These are phyloP conservation scores for Termitomyces sp. DNA, from an alignment of 768 basidiomycete genomes.

Conservation along the genomic window DNA sequence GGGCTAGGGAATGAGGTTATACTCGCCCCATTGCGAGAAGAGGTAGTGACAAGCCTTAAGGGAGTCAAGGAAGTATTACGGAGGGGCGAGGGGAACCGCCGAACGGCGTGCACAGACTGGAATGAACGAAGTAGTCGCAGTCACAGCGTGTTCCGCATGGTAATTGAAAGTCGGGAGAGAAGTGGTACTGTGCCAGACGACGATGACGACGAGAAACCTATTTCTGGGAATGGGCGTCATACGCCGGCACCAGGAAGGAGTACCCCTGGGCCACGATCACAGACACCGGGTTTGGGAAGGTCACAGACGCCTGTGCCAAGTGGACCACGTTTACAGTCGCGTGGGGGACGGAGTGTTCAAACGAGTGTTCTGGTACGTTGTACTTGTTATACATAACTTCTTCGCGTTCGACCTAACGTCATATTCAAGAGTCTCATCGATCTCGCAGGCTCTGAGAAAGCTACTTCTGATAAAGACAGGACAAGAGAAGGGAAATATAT, in stretches of 20 bases:
- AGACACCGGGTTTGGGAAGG: conserved; percentile 43
- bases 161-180: conserved; percentile 81
- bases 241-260: conserved; percentile 26
- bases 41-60: conserved; percentile 88
- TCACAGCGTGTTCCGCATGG: conserved; percentile 91
- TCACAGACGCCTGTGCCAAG: conserved; percentile 34
- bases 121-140: conserved; percentile 92
- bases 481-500: conserved; percentile 97
- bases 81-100: conserved; percentile 79
- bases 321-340: conserved; percentile 61
- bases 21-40: conserved; percentile 78
- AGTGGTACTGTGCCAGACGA: conserved; percentile 28
- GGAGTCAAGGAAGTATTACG: conserved; percentile 81
- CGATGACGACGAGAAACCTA: conserved; percentile 31
- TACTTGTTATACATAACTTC: conserved; percentile 13
- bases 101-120: conserved; percentile 98
- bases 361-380: conserved; percentile 60
- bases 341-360: conserved; percentile 76
- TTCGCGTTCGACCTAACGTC: background rate
- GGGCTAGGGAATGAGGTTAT: conserved; percentile 50
- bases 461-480: conserved; percentile 91
- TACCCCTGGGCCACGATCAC: conserved; percentile 31
- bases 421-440: conserved; percentile 77
- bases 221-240: conserved; percentile 23
- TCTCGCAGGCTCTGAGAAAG: conserved; percentile 94